Base-by-base conservation (phyloP, 805 yeast genomes). In the Kodamaea neixiangensis region DNA sequence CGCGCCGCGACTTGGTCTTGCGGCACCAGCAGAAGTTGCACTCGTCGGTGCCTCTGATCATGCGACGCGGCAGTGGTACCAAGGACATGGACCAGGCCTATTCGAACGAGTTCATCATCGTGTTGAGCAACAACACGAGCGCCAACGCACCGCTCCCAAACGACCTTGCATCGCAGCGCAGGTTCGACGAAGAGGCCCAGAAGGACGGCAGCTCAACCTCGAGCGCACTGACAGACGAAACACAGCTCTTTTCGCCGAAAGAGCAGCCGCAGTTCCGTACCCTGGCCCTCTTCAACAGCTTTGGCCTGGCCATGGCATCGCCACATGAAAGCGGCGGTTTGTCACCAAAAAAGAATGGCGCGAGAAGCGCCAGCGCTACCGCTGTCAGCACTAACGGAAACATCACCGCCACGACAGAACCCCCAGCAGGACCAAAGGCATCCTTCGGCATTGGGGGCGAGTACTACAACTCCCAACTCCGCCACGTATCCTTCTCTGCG, bases 11-110 rank as follows among this genome's bases (percentile, higher is more conserved):
- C 65, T 76, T 87, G 63, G 90, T 94, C 22, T 77, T 94, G 49
- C 80, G 99, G 53, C 99, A 94, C 73, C 97, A 90, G 71, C 97
- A 91, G 69, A 94, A 94, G 64, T 79, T 94, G 33, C 99, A 94
- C 62, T 69, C 87, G 44, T 76, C 66, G 44, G 73, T 66, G 57
- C 85, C 78, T 10, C 65, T 70, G 61, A 57, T 64, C 21, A 58
- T 61, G 58, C 63, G 78, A 49, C 65, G 76, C 51, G 68, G 64
- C 31, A 58, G 53, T 47, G 51, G 51, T 29, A 59, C 64, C 41
- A 51, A 54, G 48, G 61, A 63, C 64, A 71, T 67, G 33, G 71
- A 71, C 55, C 40, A 15, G 37, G 50, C 50, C 13, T 47, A 41
- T 17, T 62, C 66, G 40, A 76, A 76, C 58, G 80, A 79, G 49